phyloP scores from a whole-genome alignment of 2,329 filamentous ascomycete species.

The Neonectria sp. region DNA sequence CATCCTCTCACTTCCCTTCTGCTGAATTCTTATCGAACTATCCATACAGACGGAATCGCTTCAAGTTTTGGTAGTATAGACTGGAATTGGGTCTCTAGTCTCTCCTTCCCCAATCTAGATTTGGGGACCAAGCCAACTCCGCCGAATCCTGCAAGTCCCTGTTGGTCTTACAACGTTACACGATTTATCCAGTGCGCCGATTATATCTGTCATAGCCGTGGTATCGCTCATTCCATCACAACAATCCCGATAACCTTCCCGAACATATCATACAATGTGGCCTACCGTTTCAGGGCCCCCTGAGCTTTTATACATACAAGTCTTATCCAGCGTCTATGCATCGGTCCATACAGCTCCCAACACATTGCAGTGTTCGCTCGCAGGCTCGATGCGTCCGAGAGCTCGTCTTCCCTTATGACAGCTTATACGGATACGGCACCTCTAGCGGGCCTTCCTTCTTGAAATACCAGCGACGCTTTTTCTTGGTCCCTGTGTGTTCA shows the following conservation, averaged over 20 bases:
- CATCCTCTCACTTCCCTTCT: neutral
- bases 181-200: slow-evolving; percentile 14
- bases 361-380: neutral
- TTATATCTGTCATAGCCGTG: slow-evolving; percentile 6
- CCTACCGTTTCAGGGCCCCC: neutral
- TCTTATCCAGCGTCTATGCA: neutral
- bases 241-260: neutral
- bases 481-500: slow-evolving; percentile 89
- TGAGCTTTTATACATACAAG: neutral
- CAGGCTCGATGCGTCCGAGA: neutral
- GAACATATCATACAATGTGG: slow-evolving; percentile 33
- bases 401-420: slow-evolving; percentile 9
- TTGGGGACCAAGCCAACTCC: slow-evolving; percentile 11
- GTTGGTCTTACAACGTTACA: slow-evolving; percentile 1
- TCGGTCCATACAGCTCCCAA: neutral
- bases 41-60: slow-evolving; percentile 16
- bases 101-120: slow-evolving; percentile 12
- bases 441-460: slow-evolving; percentile 78
- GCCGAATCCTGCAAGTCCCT: slow-evolving; percentile 14
- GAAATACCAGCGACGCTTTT: slow-evolving; percentile 89
- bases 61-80: slow-evolving; percentile 20
- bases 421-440: slow-evolving; percentile 75
- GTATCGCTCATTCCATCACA: slow-evolving; percentile 3
- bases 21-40: neutral
- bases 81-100: slow-evolving; percentile 18